A percentile compares a stretch with the other conserved stretches of the same genome.
Conservation (phyloP, 371 early-diverging fungal species). For the Dinochytrium kinnereticum region DNA sequence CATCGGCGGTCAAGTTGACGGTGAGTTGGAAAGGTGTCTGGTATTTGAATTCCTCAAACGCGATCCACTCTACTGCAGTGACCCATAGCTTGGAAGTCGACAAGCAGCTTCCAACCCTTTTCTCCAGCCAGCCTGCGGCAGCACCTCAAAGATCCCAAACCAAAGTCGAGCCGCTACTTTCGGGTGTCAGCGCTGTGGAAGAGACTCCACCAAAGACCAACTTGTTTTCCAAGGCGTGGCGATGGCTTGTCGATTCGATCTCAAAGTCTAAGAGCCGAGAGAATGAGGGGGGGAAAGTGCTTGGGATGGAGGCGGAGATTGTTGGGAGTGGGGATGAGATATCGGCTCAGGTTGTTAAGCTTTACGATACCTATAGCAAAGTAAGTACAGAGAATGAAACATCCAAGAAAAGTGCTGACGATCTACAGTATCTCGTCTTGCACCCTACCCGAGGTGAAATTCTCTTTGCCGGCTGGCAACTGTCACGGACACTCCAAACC, state of each 20-base stretch:
- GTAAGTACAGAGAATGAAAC: neutral
- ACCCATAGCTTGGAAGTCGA: constrained; percentile 2
- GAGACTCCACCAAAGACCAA: neutral
- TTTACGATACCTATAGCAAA: constrained; percentile 16
- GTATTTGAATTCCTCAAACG: neutral
- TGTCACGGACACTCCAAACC: neutral
- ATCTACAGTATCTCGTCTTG: constrained; percentile 11
- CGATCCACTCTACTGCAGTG: neutral
- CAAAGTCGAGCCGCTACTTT: neutral
- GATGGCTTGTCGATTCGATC: neutral
- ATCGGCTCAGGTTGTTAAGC: neutral
- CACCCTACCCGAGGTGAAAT: constrained; percentile 5
- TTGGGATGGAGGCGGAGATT: constrained; percentile 10
- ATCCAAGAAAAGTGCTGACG: neutral
- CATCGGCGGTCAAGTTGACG: constrained; percentile 24
- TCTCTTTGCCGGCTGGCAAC: constrained; percentile 19
- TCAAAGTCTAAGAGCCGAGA: neutral
- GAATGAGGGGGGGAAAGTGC: neutral
- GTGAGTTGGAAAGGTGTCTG: neutral
- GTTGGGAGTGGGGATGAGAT: neutral
- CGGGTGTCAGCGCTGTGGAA: neutral
- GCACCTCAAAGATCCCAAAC: neutral
- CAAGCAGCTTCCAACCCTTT: neutral
- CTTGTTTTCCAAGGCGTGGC: neutral
- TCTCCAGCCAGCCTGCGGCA: neutral